A percentile compares a stretch with the other conserved stretches of the same genome.
Evolutionary conservation across 768 basidiomycete genomes (phyloP).

Genomic region (Mycena crocata): DNA sequence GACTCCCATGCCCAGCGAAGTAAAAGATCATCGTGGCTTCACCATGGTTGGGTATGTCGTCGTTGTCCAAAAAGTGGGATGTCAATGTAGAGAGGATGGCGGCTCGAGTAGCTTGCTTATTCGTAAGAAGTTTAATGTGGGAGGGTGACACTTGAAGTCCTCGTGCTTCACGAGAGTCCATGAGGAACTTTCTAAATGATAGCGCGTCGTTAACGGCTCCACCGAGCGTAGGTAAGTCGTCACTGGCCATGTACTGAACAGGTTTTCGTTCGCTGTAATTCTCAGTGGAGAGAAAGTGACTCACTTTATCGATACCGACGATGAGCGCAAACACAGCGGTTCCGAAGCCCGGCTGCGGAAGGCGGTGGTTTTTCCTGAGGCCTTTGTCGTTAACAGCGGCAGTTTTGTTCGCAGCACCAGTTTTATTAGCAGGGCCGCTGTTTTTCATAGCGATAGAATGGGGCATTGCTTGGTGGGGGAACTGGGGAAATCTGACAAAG

Average conservation of each 20-base stretch:
- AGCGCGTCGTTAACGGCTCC: slow-evolving; percentile 6
- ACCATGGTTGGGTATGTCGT: neutral
- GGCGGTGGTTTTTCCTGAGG: no score
- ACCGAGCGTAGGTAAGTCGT: neutral
- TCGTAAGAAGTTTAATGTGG: neutral
- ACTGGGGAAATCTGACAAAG: no score
- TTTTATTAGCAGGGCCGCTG: no score
- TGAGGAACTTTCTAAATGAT: neutral
- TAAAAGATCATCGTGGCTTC: slow-evolving; percentile 6
- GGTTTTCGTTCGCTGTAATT: neutral
- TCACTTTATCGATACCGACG: neutral
- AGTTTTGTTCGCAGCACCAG: no score
- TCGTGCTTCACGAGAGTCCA: neutral
- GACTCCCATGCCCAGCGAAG: slow-evolving; percentile 7
- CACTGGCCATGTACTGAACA: neutral
- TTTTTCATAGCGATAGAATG: no score
- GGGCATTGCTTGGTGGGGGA: no score
- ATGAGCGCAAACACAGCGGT: neutral
- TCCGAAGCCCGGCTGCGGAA: no score
- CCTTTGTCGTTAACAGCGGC: no score
- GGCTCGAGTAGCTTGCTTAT: neutral
- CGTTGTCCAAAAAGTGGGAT: neutral
- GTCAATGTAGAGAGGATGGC: neutral
- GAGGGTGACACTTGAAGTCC: neutral
- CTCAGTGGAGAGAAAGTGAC: neutral